Evolutionary conservation across 192 early-diverging fungal species (phyloP).

Genomic region (Helicostylum pulchrum): DNA sequence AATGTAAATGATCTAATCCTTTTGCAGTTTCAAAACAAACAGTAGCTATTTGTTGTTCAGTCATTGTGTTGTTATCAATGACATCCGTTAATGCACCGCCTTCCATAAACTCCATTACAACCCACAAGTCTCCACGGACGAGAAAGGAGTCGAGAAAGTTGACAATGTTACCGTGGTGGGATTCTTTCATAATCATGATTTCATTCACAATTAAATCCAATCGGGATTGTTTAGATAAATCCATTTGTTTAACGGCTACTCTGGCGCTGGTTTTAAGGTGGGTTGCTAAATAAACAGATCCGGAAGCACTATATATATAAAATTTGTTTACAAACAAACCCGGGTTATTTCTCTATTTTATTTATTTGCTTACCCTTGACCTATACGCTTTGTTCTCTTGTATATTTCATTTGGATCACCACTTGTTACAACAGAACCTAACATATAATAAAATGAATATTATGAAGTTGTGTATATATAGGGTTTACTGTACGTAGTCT

Average conservation of each 20-base stretch:
- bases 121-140: slow-evolving; percentile 79
- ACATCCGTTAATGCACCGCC: slow-evolving; percentile 83
- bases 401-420: slow-evolving; percentile 91
- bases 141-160: slow-evolving; percentile 86
- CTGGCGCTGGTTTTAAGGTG: slow-evolving; percentile 57
- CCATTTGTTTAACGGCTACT: slow-evolving; percentile 97
- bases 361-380: slow-evolving; percentile 71
- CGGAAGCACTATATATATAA: slow-evolving; percentile 68
- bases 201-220: slow-evolving; percentile 95
- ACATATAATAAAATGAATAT: background rate
- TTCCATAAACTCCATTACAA: slow-evolving; percentile 93
- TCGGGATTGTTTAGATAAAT: slow-evolving; percentile 89
- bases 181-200: slow-evolving; percentile 86
- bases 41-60: slow-evolving; percentile 80
- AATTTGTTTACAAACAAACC: background rate
- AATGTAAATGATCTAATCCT: slow-evolving; percentile 76
- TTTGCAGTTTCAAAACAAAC: slow-evolving; percentile 78
- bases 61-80: slow-evolving; percentile 78
- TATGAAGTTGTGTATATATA: background rate
- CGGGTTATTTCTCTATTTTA: background rate
- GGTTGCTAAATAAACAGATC: slow-evolving; percentile 84
- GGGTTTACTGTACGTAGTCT: slow-evolving; percentile 61
- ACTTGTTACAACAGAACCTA: slow-evolving; percentile 82
- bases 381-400: slow-evolving; percentile 92
- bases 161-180: slow-evolving; percentile 78